These are phyloP conservation scores for Diplogelasinospora grovesii DNA, from an alignment of 495 filamentous ascomycete genomes.

Conservation along the genomic window DNA sequence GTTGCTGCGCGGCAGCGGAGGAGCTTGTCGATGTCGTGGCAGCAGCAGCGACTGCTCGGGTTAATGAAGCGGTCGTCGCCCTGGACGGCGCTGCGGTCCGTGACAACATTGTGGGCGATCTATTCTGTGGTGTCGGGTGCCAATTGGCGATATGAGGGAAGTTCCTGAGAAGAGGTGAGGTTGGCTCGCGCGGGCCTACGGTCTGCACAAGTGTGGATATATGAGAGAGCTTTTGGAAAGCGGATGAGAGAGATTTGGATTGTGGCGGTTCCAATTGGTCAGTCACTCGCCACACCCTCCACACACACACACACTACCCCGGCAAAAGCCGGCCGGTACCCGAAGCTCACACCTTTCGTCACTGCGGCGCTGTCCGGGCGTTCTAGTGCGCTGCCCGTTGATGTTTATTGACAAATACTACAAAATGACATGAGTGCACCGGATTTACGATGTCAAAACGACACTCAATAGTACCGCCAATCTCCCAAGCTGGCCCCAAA, in stretches of 20 bases:
- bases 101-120: conserved; percentile 37
- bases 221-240: too few relatives aligned
- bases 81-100: conserved; percentile 39
- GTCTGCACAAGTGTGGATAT: too few relatives aligned
- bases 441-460: conserved; percentile 37
- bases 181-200: conserved; percentile 12
- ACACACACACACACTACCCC: too few relatives aligned
- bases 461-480: conserved; percentile 42
- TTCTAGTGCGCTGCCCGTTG: too few relatives aligned
- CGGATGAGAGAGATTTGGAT: conserved; percentile 27
- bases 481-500: conserved; percentile 40
- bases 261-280: conserved; percentile 23
- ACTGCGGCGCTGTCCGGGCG: too few relatives aligned
- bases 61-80: conserved; percentile 35
- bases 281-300: too few relatives aligned
- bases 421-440: neutral
- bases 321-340: too few relatives aligned
- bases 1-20: too few relatives aligned
- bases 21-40: conserved; percentile 3
- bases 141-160: conserved; percentile 27
- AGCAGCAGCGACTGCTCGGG: conserved; percentile 26
- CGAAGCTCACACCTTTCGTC: too few relatives aligned
- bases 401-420: neutral
- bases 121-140: conserved; percentile 33
- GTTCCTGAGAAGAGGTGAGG: conserved; percentile 8